Conservation (phyloP, 331 rosid genomes). For the Erythrophleum ivorense region DNA sequence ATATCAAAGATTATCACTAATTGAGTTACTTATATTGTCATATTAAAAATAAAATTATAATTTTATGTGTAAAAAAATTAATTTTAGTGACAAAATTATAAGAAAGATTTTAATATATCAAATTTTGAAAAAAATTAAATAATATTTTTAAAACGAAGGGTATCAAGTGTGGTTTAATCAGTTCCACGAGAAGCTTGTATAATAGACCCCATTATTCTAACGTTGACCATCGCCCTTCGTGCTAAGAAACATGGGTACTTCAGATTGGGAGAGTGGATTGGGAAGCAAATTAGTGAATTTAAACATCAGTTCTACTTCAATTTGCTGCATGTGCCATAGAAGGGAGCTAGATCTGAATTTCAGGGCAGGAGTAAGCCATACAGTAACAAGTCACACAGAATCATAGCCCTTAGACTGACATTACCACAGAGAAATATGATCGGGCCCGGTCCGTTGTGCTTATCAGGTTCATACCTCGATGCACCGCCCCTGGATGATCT, state of each 20-base stretch:
- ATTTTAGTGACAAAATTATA: too few relatives aligned
- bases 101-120: too few relatives aligned
- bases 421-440: neutral
- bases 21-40: too few relatives aligned
- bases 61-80: too few relatives aligned
- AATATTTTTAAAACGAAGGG: too few relatives aligned
- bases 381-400: neutral
- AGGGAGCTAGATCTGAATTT: conserved; percentile 18
- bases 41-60: too few relatives aligned
- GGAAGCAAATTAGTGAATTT: conserved; percentile 43
- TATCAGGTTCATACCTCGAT: neutral
- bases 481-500: neutral
- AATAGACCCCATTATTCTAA: conserved; percentile 34
- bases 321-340: neutral
- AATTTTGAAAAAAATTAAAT: too few relatives aligned
- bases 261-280: conserved; percentile 53
- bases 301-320: conserved; percentile 23
- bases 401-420: neutral
- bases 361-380: neutral
- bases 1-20: too few relatives aligned
- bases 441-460: neutral
- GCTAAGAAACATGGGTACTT: conserved; percentile 51
- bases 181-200: too few relatives aligned
- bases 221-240: conserved; percentile 51
- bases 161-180: too few relatives aligned